These are phyloP conservation scores for Rhizoclosmatium sp. DNA, from an alignment of 192 early-diverging fungal species.

Conservation along the genomic window DNA sequence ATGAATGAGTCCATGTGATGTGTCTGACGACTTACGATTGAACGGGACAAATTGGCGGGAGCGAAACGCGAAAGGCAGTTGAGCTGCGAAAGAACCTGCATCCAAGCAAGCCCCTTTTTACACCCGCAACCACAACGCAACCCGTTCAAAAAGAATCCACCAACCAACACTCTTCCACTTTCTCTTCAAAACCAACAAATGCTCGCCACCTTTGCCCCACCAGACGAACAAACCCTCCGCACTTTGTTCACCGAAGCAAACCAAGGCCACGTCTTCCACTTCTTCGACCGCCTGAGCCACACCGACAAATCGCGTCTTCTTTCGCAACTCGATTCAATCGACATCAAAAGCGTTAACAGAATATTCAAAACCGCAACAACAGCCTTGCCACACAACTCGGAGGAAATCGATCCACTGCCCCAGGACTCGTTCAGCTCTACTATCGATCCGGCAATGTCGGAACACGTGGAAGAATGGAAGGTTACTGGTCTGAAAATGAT, in stretches of 20 bases:
- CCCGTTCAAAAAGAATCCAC: too few relatives aligned
- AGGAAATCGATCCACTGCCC: slow-evolving; percentile 75
- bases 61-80: too few relatives aligned
- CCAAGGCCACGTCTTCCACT: slow-evolving; percentile 88
- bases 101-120: too few relatives aligned
- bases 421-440: slow-evolving; percentile 52
- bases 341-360: slow-evolving; percentile 79
- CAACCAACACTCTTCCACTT: too few relatives aligned
- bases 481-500: slow-evolving; percentile 80
- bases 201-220: too few relatives aligned
- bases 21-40: too few relatives aligned
- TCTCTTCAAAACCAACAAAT: too few relatives aligned
- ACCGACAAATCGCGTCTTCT: slow-evolving; percentile 66
- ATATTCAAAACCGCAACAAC: slow-evolving; percentile 75
- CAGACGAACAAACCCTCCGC: not conserved
- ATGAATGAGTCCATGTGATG: too few relatives aligned
- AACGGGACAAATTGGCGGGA: too few relatives aligned
- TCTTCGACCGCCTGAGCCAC: slow-evolving; percentile 73
- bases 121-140: too few relatives aligned
- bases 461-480: slow-evolving; percentile 67
- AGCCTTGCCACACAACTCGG: slow-evolving; percentile 45
- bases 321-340: slow-evolving; percentile 71
- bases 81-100: too few relatives aligned
- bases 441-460: not conserved
- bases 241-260: slow-evolving; percentile 67